Evolutionary conservation across 148 eudicot genomes (phyloP), one percentile per base, ranked within the genome.

Genomic region (Rhododendron molle): DNA sequence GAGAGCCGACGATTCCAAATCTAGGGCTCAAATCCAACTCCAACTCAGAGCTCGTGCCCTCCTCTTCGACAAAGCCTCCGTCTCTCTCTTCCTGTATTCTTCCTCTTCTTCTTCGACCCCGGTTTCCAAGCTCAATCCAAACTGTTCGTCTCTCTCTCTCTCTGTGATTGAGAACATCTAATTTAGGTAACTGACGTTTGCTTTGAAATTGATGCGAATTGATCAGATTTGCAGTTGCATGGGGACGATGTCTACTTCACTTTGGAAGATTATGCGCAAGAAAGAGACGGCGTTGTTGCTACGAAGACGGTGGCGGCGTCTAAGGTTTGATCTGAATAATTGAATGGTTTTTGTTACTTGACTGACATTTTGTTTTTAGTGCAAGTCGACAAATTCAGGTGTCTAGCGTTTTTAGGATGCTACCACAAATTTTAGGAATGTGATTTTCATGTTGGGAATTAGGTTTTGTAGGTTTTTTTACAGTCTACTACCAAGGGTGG

Each of bases 161-260:
- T 44, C 56, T 38, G 2, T 84, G 76, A 2, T 14, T 52, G 15
- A 52, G 56, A 52, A 52, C 56, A 26, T 83, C n/a, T 26, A 26
- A 36, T 69, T 83, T 6, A 44, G 18, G 16, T 23, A 83, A 83
- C 78, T 13, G 49, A 30, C 32, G 28, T 12, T 3, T 84, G 3
- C 2, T 44, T 81, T 86, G 21, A 28, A 80, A 40, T 80, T 21
- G 28, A 46, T 76, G 71, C 36, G 30, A 38, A 38, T 89, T 16
- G 36, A 54, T 78, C 83, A 97, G 99, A 94, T 93, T 91, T 97
- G 93, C 93, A 95, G 92, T 91, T 97, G 93, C 98, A 93, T 52
- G 98, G 95, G 14, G 99, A 97, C 91, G 99, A 97, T 88, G 90
- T 97, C 80, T 97, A 95, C 88, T 95, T 92, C 84, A 97, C 99